These are phyloP conservation scores for Malus asiatica DNA, from an alignment of 306 rosid species.

Conservation along the genomic window DNA sequence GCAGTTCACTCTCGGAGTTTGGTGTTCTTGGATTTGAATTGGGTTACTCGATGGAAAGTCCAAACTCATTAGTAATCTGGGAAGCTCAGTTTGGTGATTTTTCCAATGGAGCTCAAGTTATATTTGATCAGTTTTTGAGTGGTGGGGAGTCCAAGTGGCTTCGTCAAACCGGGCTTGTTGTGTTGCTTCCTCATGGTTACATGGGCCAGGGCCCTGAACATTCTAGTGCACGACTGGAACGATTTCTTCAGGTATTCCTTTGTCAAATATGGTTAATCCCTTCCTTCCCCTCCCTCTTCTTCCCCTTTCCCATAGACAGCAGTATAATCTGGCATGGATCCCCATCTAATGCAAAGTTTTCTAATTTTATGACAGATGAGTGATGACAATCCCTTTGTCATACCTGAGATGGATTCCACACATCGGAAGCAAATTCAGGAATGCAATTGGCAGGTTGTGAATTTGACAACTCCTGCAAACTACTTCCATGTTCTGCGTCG, in stretches of 20 bases:
- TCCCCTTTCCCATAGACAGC: background rate
- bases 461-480: conserved; percentile 94
- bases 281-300: background rate
- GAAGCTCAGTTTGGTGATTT: conserved; percentile 98
- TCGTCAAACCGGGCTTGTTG: conserved; percentile 89
- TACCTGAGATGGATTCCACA: conserved; percentile 98
- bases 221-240: conserved; percentile 85
- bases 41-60: conserved; percentile 97
- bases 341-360: conserved; percentile 7
- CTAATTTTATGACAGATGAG: conserved; percentile 72
- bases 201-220: conserved; percentile 99
- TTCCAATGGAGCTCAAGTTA: conserved; percentile 93
- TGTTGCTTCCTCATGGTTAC: conserved; percentile 95
- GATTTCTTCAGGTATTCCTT: conserved; percentile 77
- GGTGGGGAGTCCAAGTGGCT: conserved; percentile 98
- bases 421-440: conserved; percentile 94
- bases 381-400: conserved; percentile 82
- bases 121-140: conserved; percentile 85
- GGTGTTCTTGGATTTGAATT: conserved; percentile 96
- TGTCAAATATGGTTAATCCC: background rate
- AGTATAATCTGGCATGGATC: background rate
- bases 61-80: conserved; percentile 87
- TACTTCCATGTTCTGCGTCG: conserved; percentile 95
- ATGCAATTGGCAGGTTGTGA: conserved; percentile 96
- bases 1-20: conserved; percentile 89